Base-by-base conservation (phyloP, 2,329 filamentous ascomycete species). In the Colletotrichum somersetense region DNA sequence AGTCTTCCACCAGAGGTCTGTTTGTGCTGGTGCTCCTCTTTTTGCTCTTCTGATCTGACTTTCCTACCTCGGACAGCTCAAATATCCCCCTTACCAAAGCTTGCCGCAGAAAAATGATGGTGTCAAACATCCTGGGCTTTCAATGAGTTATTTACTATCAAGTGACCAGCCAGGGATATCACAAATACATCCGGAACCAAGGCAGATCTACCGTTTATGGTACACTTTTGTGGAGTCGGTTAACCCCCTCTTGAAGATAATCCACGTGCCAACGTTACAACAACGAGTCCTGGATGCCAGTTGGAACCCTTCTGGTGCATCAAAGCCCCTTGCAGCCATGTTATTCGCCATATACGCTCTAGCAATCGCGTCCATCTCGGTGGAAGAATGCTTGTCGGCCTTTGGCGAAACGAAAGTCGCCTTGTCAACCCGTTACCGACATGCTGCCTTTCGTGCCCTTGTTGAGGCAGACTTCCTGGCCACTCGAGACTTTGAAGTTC, bases 161-260 rank as follows among this genome's bases (percentile, higher is more conserved):
- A 50, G 40, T 2, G 18, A 12, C 0, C n/a, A 71, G 0, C 35
- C 55, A 3, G 35, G 46, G 3, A 2, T 68, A 6, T 44, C 67
- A 10, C 57, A 75, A 1, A 5, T 75, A 0, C 79, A 81, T 10
- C 80, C 80, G 0, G 78, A 81, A 2, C 78, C 80, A 7, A 76
- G 75, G 3, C 74, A 76, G 0, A 78, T 80, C 7, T 78, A 77
- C 33, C 75, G 74, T 5, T 66, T 79, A 8, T 81, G 80, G 80
- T 78, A 82, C n/a, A 69, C 71, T 0, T 81, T 80, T 44, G 75
- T 80, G 18, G 80, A 81, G 46, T 74, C 68, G 0, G 77, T 80
- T 40, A 79, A 82, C 16, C 80, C 79, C 0, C 67, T 82, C 0
- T 72, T 75, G 16, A 81, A 80, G 66, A 76, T 81, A 2, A 44